Percentiles rank a stretch among this genome's conserved stretches.
These are phyloP conservation scores for Brettanomyces sp. DNA, from an alignment of 805 yeast genomes.

Conservation along the genomic window DNA sequence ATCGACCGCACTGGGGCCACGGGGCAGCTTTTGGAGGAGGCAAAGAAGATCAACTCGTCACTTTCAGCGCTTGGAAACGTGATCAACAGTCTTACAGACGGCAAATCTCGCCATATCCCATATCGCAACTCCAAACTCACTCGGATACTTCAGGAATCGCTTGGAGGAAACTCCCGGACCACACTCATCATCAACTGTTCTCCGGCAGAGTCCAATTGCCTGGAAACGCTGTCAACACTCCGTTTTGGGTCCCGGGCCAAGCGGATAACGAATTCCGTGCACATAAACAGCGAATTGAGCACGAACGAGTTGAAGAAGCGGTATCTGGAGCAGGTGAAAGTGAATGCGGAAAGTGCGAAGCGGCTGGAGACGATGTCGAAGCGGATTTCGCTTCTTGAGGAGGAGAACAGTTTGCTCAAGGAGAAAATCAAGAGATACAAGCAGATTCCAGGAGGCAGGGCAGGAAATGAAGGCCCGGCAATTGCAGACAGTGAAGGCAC, in stretches of 20 bases:
- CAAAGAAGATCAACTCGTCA: conserved; percentile 74
- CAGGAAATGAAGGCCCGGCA: background rate
- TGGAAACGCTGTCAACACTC: conserved; percentile 63
- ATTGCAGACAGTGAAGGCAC: background rate
- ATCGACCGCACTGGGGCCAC: conserved; percentile 68
- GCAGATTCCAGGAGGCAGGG: background rate
- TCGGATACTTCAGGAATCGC: conserved; percentile 64
- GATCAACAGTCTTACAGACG: conserved; percentile 68
- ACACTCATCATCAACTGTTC: conserved; percentile 68
- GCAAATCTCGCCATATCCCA: conserved; percentile 55
- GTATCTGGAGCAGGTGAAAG: conserved; percentile 14
- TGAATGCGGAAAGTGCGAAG: conserved; percentile 12
- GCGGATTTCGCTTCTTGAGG: conserved; percentile 27
- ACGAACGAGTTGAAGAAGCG: conserved; percentile 15
- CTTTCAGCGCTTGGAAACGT: conserved; percentile 73
- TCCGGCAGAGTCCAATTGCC: conserved; percentile 43
- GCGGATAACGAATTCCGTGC: conserved; percentile 54
- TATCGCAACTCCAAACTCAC: conserved; percentile 75
- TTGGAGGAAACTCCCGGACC: conserved; percentile 79
- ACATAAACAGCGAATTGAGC: conserved; percentile 35
- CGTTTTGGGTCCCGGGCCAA: conserved; percentile 72
- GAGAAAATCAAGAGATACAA: conserved; percentile 22
- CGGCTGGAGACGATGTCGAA: conserved; percentile 17
- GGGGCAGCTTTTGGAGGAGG: conserved; percentile 71
- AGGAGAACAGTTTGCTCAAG: conserved; percentile 30